Base-by-base conservation (phyloP, 768 basidiomycete species). In the Pleurotus cornucopiae region DNA sequence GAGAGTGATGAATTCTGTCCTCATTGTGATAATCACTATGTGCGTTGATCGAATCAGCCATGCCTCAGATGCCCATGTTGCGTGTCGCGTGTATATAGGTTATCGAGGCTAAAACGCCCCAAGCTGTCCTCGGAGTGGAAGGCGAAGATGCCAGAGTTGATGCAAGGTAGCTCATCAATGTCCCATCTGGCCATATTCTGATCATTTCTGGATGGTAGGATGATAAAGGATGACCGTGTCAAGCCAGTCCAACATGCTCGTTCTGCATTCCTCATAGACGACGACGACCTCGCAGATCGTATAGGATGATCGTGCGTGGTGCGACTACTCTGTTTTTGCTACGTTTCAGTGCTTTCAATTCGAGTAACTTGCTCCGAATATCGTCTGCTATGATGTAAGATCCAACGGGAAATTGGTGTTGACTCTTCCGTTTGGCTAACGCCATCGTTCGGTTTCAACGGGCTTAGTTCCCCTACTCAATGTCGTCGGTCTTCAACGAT, bases 1-100 rank as follows among this genome's bases (percentile, higher is more conserved):
- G 96, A 99, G 69, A 94, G 93, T 66, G 95, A 98, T 68, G 97
- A 99, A 71, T 98, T 87, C 67, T 98, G 97, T 67, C 97, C 96
- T 0, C 89, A 97, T 71, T 98, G 97, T 67, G 97, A 98, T 71
- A 98, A 98, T 67, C 95, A 95, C 67, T 99, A 95, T 69, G 97
- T 96, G 67, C 63, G 89, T 76, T n/a, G 5, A 18, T 20, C 30
- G 44, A 20, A 16, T 39, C 14, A 38, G 25, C 6, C 39, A 9
- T n/a, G 34, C 7, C 20, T 30, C 38, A 12, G 21, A 18, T 7
- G 7, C 23, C n/a, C 18, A 14, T 45, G 41, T 18, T 6, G 34
- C 46, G 14, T 34, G 12, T 18, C 14, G 34, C 46, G 14, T 34
- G 12, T 37, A 14, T 26, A 21, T 65, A 98, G 94, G 89, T 98